phyloP scores from a whole-genome alignment of 805 yeast species.

The Ogataea pilisensis region DNA sequence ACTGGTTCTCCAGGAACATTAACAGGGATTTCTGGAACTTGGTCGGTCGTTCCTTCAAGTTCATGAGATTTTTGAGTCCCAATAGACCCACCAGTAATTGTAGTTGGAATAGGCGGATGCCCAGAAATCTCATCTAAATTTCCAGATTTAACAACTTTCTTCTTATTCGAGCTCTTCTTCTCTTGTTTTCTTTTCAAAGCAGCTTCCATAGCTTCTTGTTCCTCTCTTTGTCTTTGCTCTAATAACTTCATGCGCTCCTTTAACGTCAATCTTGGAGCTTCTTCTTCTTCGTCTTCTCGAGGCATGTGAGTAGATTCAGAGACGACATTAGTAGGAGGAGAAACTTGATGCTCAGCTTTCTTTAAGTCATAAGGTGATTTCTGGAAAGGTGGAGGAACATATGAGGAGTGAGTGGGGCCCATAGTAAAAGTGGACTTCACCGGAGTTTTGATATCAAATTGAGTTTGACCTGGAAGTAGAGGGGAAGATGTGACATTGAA shows the following conservation, averaged over 20 bases:
- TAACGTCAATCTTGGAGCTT: slow-evolving; percentile 72
- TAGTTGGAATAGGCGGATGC: slow-evolving; percentile 1
- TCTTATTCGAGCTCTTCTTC: slow-evolving; percentile 40
- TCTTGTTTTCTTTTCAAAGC: slow-evolving; percentile 49
- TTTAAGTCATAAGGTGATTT: slow-evolving; percentile 24
- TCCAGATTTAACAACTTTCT: slow-evolving; percentile 9
- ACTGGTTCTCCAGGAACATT: too few species aligned
- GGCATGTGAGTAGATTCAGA: slow-evolving; percentile 25
- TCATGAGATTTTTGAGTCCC: slow-evolving; percentile 1
- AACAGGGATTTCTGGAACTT: background rate
- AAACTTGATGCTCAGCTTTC: slow-evolving; percentile 6
- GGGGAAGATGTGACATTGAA: slow-evolving; percentile 45
- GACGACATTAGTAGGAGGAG: slow-evolving; percentile 21
- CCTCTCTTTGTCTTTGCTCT: slow-evolving; percentile 77
- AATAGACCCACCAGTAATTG: slow-evolving; percentile 13
- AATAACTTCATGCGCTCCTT: slow-evolving; percentile 83
- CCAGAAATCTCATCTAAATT: slow-evolving; percentile 2
- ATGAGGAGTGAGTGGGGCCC: slow-evolving; percentile 54
- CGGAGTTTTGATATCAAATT: slow-evolving; percentile 38
- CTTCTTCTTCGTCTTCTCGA: slow-evolving; percentile 43
- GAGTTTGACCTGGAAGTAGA: slow-evolving; percentile 31
- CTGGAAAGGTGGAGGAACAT: slow-evolving; percentile 43
- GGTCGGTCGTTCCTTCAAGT: background rate
- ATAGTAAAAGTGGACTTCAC: slow-evolving; percentile 53
- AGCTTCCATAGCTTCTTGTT: slow-evolving; percentile 63